phyloP scores from a whole-genome alignment of 2,329 filamentous ascomycete species.

The Hypoxylon rubiginosum region DNA sequence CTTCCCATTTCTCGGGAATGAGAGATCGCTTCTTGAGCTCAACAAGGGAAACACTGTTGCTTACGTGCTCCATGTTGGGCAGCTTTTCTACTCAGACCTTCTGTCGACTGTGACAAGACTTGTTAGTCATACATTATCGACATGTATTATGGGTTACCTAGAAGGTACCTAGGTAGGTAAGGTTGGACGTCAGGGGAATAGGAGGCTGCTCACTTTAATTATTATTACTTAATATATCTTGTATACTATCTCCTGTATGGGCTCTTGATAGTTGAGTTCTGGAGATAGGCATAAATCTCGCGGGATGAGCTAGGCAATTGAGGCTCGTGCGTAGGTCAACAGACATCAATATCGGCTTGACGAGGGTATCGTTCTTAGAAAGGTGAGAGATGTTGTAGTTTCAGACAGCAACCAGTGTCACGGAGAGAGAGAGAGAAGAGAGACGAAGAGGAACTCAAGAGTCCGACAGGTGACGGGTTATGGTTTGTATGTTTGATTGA shows the following conservation, averaged over 20 bases:
- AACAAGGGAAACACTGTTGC: constrained; percentile 48
- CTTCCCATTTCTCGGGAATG: constrained; percentile 66
- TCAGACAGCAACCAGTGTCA: constrained; percentile 40
- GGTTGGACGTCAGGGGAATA: no score
- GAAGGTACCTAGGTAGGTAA: background rate
- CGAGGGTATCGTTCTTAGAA: constrained; percentile 43
- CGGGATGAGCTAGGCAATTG: constrained; percentile 68
- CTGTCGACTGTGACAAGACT: constrained; percentile 12
- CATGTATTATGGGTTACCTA: no score
- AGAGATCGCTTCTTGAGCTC: constrained; percentile 60
- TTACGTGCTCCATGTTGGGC: constrained; percentile 61
- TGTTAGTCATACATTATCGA: constrained; percentile 25
- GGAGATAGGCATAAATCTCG: constrained; percentile 69
- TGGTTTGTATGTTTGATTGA: constrained; percentile 27
- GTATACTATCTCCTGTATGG: constrained; percentile 70
- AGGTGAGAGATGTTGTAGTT: constrained; percentile 30
- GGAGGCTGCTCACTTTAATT: constrained; percentile 53
- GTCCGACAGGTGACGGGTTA: constrained; percentile 20
- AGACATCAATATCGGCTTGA: constrained; percentile 68
- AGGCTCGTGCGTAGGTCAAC: constrained; percentile 69
- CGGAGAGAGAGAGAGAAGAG: constrained; percentile 20
- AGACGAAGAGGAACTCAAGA: constrained; percentile 32
- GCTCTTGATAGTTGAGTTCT: constrained; percentile 67
- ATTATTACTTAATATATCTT: constrained; percentile 63
- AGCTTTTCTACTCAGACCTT: constrained; percentile 41